Conservation (phyloP, 2,329 filamentous ascomycete species). For the Penicillium expansum region DNA sequence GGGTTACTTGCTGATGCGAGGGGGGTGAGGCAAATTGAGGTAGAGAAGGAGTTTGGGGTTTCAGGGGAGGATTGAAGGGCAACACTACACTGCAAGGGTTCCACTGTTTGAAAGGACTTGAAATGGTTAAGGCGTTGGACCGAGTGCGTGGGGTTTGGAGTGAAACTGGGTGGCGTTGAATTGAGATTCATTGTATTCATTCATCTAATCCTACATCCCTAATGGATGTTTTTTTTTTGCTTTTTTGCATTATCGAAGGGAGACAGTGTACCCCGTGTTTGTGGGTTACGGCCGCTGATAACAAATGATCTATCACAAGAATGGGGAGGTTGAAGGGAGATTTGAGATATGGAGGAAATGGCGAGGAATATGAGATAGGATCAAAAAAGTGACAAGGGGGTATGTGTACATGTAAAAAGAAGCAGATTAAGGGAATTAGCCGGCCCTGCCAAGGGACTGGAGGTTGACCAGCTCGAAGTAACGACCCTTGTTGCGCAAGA, state of each 20-base stretch:
- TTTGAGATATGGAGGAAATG: background rate
- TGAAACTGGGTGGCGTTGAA: background rate
- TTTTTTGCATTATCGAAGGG: background rate
- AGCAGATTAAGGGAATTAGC: slow-evolving; percentile 15
- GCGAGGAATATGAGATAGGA: background rate
- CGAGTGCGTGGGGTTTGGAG: background rate
- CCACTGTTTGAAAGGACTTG: background rate
- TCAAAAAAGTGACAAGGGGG: background rate
- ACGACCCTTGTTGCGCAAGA: slow-evolving; percentile 67
- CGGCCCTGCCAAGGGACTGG: slow-evolving; percentile 68
- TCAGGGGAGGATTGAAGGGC: slow-evolving; percentile 33
- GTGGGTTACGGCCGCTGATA: background rate
- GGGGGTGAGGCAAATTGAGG: slow-evolving; percentile 52
- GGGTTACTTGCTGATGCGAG: slow-evolving; percentile 65
- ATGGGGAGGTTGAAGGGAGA: background rate
- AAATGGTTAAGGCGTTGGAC: background rate
- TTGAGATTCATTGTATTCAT: slow-evolving; percentile 7
- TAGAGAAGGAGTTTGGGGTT: slow-evolving; percentile 43
- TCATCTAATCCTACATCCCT: background rate
- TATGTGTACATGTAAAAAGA: background rate
- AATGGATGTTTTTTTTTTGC: background rate
- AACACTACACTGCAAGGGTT: background rate
- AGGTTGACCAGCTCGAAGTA: slow-evolving; percentile 78
- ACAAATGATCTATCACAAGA: slow-evolving; percentile 1
- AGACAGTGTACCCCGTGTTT: background rate